Conservation (phyloP, 352 stramenopile species). For the Globisporangium splendens region DNA sequence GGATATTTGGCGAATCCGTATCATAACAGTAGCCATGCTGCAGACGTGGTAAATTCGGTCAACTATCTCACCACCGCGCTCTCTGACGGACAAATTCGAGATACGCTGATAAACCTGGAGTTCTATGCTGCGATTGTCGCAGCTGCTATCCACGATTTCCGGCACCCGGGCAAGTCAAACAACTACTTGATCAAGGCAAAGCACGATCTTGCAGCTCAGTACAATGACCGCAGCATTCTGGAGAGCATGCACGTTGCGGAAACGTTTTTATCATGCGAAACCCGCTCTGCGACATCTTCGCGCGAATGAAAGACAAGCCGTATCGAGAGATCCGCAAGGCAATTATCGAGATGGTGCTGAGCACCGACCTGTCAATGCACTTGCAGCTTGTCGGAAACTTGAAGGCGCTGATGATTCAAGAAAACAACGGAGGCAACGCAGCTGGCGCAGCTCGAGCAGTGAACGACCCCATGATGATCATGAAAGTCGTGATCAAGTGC, state of each 20-base stretch:
- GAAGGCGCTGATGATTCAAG: constrained; percentile 71
- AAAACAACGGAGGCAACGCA: constrained; percentile 31
- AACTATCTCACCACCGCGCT: constrained; percentile 74
- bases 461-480: constrained; percentile 83
- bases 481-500: constrained; percentile 88
- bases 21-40: constrained; percentile 75
- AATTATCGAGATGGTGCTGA: constrained; percentile 88
- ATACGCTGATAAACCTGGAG: constrained; percentile 73
- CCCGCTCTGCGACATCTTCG: constrained; percentile 76
- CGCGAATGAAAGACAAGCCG: constrained; percentile 69
- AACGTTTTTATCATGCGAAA: constrained; percentile 77
- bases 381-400: constrained; percentile 74
- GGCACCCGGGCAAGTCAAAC: constrained; percentile 82
- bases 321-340: constrained; percentile 79
- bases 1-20: constrained; percentile 77
- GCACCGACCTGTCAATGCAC: constrained; percentile 82
- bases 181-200: constrained; percentile 83
- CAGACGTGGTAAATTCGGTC: constrained; percentile 81
- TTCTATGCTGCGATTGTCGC: constrained; percentile 78
- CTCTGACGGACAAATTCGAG: constrained; percentile 65
- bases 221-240: constrained; percentile 82
- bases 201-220: constrained; percentile 74
- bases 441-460: constrained; percentile 24
- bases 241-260: constrained; percentile 87
- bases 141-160: constrained; percentile 83